Conservation (phyloP, 2,329 filamentous ascomycete species). For the Cladobotryum protrusum region DNA sequence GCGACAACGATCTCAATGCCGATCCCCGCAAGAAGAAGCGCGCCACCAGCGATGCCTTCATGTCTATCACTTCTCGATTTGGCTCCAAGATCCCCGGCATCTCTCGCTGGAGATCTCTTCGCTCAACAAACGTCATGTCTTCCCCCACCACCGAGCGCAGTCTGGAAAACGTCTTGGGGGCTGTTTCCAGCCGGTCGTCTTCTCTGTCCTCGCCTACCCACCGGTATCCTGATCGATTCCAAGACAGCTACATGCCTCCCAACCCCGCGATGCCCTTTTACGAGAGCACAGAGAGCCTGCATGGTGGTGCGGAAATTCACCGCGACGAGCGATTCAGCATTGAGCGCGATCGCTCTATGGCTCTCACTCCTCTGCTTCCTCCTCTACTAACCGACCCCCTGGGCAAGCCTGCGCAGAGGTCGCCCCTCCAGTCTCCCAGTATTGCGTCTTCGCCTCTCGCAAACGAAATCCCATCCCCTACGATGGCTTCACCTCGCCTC, state of each 20-base stretch:
- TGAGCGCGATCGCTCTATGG: constrained; percentile 54
- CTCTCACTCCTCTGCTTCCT: constrained; percentile 78
- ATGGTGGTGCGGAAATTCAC: constrained; percentile 35
- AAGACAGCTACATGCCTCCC: constrained; percentile 50
- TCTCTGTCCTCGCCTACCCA: constrained; percentile 62
- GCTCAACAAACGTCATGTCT: constrained; percentile 39
- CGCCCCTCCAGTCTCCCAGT: constrained; percentile 80
- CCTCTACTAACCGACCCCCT: constrained; percentile 63
- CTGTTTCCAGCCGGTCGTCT: constrained; percentile 70
- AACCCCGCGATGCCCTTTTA: constrained; percentile 60
- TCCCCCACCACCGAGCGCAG: constrained; percentile 75
- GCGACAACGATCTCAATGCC: constrained; percentile 52
- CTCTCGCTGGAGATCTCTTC: constrained; percentile 43
- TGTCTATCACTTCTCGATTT: constrained; percentile 58
- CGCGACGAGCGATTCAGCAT: constrained; percentile 40
- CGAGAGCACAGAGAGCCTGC: constrained; percentile 51
- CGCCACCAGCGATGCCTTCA: constrained; percentile 45
- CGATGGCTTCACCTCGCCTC: constrained; percentile 42
- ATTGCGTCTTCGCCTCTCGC: constrained; percentile 51
- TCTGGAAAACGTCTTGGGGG: constrained; percentile 67
- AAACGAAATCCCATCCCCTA: constrained; percentile 33
- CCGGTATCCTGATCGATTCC: constrained; percentile 35
- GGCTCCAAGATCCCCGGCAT: constrained; percentile 54
- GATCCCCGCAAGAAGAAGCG: constrained; percentile 50
- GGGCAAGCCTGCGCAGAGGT: constrained; percentile 55